phyloP scores from a whole-genome alignment of 78 protist genomes.

The Thecamonas trahens region DNA sequence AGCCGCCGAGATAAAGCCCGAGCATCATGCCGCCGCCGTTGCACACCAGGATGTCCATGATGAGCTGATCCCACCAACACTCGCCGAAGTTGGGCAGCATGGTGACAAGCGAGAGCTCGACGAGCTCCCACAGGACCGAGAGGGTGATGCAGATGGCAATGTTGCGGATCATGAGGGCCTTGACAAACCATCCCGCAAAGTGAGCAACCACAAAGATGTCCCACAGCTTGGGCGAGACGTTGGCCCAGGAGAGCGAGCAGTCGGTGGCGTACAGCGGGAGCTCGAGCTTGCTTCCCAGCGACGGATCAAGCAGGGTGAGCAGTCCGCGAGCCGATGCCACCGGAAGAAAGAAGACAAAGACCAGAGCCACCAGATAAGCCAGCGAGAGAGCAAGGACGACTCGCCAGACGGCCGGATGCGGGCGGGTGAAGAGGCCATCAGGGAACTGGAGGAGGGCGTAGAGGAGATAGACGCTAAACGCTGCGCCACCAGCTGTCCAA shows the following conservation, averaged over 20 bases:
- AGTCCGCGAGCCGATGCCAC: constrained; percentile 25
- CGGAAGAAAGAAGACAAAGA: constrained; percentile 63
- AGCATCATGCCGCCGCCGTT: constrained; percentile 61
- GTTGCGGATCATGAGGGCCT: constrained; percentile 66
- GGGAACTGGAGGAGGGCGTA: constrained; percentile 45
- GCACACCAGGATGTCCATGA: constrained; percentile 63
- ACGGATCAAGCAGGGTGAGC: constrained; percentile 46
- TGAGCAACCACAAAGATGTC: constrained; percentile 79
- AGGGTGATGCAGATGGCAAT: constrained; percentile 17
- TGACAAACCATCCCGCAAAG: constrained; percentile 66
- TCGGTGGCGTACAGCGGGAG: constrained; percentile 64
- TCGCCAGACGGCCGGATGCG: constrained; percentile 88
- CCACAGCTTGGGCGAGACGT: constrained; percentile 24
- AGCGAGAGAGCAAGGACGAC: constrained; percentile 59
- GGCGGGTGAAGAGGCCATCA: constrained; percentile 71
- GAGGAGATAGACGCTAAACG: constrained; percentile 56
- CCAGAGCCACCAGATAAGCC: constrained; percentile 47
- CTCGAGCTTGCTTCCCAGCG: constrained; percentile 31
- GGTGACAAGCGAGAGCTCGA: constrained; percentile 66
- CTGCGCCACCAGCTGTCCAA: too few relatives aligned
- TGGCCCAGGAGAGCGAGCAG: constrained; percentile 51
- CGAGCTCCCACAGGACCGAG: constrained; percentile 56
- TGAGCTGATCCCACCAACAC: constrained; percentile 90
- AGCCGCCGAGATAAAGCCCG: constrained; percentile 32
- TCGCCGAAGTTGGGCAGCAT: constrained; percentile 75